These are phyloP conservation scores for Nothopassalora personata DNA, from an alignment of 2,329 filamentous ascomycete species.

Conservation along the genomic window DNA sequence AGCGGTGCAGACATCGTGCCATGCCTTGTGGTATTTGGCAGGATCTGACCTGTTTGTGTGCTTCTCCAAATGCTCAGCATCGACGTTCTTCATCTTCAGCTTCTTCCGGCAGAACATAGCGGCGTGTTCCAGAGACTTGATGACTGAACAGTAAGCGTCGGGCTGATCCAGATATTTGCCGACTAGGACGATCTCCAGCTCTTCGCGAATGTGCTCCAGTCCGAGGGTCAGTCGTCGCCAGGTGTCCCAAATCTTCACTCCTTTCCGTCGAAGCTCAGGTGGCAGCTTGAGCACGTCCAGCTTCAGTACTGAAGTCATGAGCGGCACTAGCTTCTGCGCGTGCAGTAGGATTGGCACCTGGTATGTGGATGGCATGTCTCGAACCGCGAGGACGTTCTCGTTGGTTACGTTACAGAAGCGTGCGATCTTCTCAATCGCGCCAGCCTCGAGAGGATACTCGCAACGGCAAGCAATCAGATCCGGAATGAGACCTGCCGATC, in stretches of 20 bases:
- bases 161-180: constrained; percentile 85
- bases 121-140: constrained; percentile 84
- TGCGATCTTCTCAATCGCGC: constrained; percentile 81
- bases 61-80: constrained; percentile 76
- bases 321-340: constrained; percentile 66
- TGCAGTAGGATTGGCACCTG: constrained; percentile 90
- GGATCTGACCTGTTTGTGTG: constrained; percentile 57
- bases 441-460: constrained; percentile 65
- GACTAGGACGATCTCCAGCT: constrained; percentile 77
- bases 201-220: constrained; percentile 61
- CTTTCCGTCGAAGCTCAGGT: constrained; percentile 48
- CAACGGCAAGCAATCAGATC: constrained; percentile 86
- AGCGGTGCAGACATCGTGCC: constrained; percentile 71
- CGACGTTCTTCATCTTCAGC: constrained; percentile 76
- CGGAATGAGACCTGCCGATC: constrained; percentile 65
- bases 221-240: constrained; percentile 70
- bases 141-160: constrained; percentile 78
- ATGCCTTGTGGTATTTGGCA: constrained; percentile 70
- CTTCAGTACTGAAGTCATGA: constrained; percentile 61
- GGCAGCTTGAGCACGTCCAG: constrained; percentile 52
- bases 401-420: constrained; percentile 80
- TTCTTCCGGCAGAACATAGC: constrained; percentile 80
- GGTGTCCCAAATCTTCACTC: constrained; percentile 65
- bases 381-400: constrained; percentile 79
- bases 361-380: constrained; percentile 85